Base-by-base conservation (phyloP, 371 early-diverging fungal species). In the Mucor irregularis region DNA sequence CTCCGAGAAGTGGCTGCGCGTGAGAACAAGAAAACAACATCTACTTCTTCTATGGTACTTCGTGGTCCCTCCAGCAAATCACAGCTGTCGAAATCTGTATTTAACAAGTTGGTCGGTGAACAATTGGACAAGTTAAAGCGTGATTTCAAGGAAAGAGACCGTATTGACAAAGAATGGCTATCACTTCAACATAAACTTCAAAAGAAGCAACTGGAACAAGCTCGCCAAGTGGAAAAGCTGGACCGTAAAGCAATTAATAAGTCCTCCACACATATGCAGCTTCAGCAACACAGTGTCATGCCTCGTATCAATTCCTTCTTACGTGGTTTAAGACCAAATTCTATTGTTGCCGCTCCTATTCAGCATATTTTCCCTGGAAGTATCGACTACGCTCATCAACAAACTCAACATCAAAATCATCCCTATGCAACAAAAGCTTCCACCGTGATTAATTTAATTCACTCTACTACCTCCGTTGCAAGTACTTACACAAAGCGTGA, bases 361-460 rank as follows among this genome's bases (percentile, higher is more conserved):
- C 53, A 58, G 2, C 55, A 61, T 17, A 49, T 49, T 9, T 62
- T 62, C 14, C 62, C 56, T 14, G 29, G 10, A 16, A 28, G 39
- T 29, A 51, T 13, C 5, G 33, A 49, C 31, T 28, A 56, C 31
- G 38, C 16, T 14, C 13, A 35, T 4, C 34, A 11, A 13, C 3
- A 26, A 25, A 5, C 6, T n/a, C n/a, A n/a, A 3, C 19, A 34
- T 7, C 39, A 29, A 17, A 21, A 28, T 2, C 17, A 53, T 28
- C n/a, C 46, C 7, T 31, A 60, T 11, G 24, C 59, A 16, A 45
- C 53, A 28, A 90, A 87, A 53, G 86, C 90, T 0, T 87, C 88
- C 1, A 80, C 84, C 5, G 91, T 90, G 26, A 87, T 92, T 69
- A 92, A 89, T 52, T 71, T 92, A 34, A 90, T 92, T 64, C 89